Percentiles rank a stretch among this genome's conserved stretches.
These are phyloP conservation scores for Russula compacta DNA, from an alignment of 768 basidiomycete species.

Conservation along the genomic window DNA sequence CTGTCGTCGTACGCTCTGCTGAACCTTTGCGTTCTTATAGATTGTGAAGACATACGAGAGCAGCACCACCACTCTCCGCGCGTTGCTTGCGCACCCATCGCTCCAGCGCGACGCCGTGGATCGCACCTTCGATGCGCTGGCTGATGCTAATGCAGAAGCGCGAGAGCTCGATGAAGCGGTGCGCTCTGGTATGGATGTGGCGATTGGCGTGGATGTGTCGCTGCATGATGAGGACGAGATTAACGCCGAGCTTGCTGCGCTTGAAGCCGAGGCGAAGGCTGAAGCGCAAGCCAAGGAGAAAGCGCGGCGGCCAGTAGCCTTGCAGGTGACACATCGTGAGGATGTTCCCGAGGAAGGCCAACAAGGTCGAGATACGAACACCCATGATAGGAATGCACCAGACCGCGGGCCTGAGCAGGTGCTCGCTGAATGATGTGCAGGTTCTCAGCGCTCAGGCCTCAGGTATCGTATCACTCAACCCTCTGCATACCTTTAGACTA, in stretches of 20 bases:
- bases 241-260: conserved; percentile 53
- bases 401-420: neutral
- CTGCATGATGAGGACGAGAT: conserved; percentile 45
- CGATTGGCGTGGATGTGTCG: conserved; percentile 33
- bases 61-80: conserved; percentile 66
- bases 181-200: conserved; percentile 50
- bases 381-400: neutral
- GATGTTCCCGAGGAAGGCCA: neutral
- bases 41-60: conserved; percentile 82
- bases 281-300: conserved; percentile 13
- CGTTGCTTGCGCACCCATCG: conserved; percentile 72
- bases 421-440: neutral
- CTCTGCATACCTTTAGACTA: neutral
- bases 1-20: neutral
- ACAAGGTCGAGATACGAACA: neutral
- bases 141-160: conserved; percentile 74
- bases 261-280: conserved; percentile 40
- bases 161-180: conserved; percentile 77
- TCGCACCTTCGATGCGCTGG: conserved; percentile 79
- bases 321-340: neutral
- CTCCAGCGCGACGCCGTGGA: conserved; percentile 74
- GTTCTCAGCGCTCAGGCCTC: neutral
- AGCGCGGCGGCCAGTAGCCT: neutral
- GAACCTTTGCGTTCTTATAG: conserved; percentile 31
- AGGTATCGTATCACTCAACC: neutral